phyloP scores from a whole-genome alignment of 176 grass and related monocot genomes.

The Triticum urartu region DNA sequence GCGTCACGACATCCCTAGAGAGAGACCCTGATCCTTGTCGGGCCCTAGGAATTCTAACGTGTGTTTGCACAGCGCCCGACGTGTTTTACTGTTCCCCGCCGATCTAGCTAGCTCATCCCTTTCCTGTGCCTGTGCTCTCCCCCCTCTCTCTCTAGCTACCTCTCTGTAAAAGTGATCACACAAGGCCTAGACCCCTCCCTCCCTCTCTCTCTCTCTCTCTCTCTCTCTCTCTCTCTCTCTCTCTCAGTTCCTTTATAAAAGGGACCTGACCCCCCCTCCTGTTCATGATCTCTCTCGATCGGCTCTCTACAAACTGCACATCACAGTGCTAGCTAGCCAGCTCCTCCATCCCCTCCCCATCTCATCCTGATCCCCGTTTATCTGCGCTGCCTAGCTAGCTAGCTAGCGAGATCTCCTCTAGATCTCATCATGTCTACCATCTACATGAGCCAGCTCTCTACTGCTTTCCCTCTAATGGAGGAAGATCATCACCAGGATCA shows the following conservation, averaged over 20 bases:
- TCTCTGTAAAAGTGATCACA: constrained; percentile 44
- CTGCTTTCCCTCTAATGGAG: constrained; percentile 61
- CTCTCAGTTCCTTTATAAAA: constrained; percentile 74
- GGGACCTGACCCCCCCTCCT: constrained; percentile 17
- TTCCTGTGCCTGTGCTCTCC: constrained; percentile 25
- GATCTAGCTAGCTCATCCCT: constrained; percentile 37
- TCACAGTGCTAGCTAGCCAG: constrained; percentile 5
- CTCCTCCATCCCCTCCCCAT: constrained; percentile 7
- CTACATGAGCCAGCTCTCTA: constrained; percentile 80
- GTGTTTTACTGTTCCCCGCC: constrained; percentile 58
- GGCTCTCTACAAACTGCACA: constrained; percentile 38
- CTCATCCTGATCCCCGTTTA: constrained; percentile 29
- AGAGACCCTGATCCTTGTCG: neutral
- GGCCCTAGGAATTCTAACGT: constrained; percentile 19
- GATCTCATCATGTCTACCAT: constrained; percentile 47
- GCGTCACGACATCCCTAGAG: neutral
- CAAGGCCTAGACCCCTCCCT: constrained; percentile 31
- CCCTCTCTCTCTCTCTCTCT: too few relatives aligned
- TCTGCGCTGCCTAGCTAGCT: neutral
- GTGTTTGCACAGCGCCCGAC: constrained; percentile 40
- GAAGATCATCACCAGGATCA: constrained; percentile 61
- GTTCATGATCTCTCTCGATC: constrained; percentile 43
- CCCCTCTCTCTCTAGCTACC: constrained; percentile 9
- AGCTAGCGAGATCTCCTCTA: neutral
- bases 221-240: constrained; percentile 21